Evolutionary conservation across 495 filamentous ascomycete genomes (phyloP), one percentile per base, ranked within the genome.

Genomic region (Aspergillus nidulans): DNA sequence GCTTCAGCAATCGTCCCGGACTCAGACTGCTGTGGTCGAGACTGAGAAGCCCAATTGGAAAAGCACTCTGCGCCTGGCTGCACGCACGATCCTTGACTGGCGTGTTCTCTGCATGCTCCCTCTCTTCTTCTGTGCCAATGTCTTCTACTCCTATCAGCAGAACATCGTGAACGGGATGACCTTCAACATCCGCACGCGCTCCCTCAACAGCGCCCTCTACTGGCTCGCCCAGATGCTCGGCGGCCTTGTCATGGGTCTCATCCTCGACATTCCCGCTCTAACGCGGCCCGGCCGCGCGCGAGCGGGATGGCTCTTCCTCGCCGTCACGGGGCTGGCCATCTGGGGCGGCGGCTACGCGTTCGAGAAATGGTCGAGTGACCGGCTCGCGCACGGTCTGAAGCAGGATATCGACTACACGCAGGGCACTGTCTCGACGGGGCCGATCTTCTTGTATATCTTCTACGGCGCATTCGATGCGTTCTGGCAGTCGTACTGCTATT

Each of bases 401-500:
- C 70, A 76, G 53, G 66, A 73, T 42, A 70, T 75, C 34, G 73
- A 78, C 49, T 72, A 65, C 52, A 71, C 57, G 2, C 57, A 69
- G 12, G 45, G 53, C 16, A 41, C 32, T 78, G 70, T 15, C 65
- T 74, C n/a, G n/a, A n/a, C n/a, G 1, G 79, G 78, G 0, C 79
- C 77, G 1, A 79, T 81, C 42, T 77, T 81, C 53, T 62, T 82
- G 21, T 82, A 80, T 56, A 74, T 81, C 58, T 80, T 78, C 55
- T 81, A 81, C 62, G 79, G 79, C 20, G 66, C 69, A 23, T 82
- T 73, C 43, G 79, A 81, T 62, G 72, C 76, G 4, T 63, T 74
- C n/a, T 78, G 76, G 77, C 88, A 92, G 69, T 90, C 87, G 3
- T 84, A 75, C 64, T 87, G 91, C 55, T 95, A 95, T 77, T 95